Base-by-base conservation (phyloP, 169 alveolate genomes). In the Haemoproteus tartakovskyi region DNA sequence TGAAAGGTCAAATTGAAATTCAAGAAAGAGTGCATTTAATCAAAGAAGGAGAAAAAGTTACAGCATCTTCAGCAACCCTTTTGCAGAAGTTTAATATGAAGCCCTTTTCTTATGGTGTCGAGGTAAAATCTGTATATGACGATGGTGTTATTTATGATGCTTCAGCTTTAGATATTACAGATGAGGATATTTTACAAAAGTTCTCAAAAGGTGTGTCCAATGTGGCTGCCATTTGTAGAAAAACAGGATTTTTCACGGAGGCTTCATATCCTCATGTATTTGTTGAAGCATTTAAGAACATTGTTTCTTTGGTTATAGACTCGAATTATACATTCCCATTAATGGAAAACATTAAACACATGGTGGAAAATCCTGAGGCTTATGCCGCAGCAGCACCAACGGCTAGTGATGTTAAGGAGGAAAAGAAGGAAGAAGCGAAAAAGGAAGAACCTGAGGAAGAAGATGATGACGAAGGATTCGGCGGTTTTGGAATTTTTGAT, bases 1-100 rank as follows among this genome's bases (percentile, higher is more conserved):
- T 94, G 79, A 97, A 96, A 92, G 98, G 99, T 48, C 98, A 97
- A 86, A 97, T 97, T 67, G 99, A 97, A 92, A 97, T 97, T 70
- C 97, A 95, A 27, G 92, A 94, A 46, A 96, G 95, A 50, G 97
- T 95, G 43, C 95, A 95, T 85, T 91, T 98, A 67, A 92, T 97
- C 85, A 91, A 93, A 61, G 92, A 87, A 30, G 99, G 98, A 51
- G 95, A 94, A 78, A 97, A 95, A 84, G 98, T 98, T 50, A 94
- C 98, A 19, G 95, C 98, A 62, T 94, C 99, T 33, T 96, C 97
- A 62, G 99, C 99, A 12, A 95, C 97, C 16, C 95, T 98, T 30
- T 91, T 98, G 54, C 96, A 96, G 81, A 98, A 96, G 81, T 93
- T 98, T 78, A 91, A 93, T 87, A 95, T 97, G 89, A 95, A 95